A percentile compares a stretch with the other conserved stretches of the same genome.
Evolutionary conservation across 1,284 basidiomycete species (phyloP).

Genomic region (Sanguinoderma infundibulare): DNA sequence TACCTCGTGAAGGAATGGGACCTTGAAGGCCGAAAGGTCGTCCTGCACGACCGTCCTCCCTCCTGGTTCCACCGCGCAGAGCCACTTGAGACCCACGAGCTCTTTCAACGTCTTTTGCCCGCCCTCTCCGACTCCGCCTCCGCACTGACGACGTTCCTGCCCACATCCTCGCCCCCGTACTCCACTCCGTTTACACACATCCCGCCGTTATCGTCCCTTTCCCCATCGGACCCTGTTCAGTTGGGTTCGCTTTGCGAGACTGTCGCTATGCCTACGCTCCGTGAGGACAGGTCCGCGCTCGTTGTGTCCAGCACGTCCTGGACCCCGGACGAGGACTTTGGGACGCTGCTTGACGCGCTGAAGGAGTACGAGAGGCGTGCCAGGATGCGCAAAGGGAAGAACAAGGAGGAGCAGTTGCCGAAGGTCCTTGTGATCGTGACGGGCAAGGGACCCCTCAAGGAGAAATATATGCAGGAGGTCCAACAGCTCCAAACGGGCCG

Average conservation of each 20-base stretch:
- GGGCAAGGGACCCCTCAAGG: constrained; percentile 86
- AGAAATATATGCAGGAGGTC: constrained; percentile 73
- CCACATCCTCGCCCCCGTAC: constrained; percentile 49
- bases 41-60: constrained; percentile 90
- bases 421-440: constrained; percentile 87
- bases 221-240: constrained; percentile 16
- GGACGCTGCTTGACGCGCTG: constrained; percentile 79
- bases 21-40: constrained; percentile 73
- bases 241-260: constrained; percentile 15
- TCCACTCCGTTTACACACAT: constrained; percentile 66
- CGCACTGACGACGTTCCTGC: constrained; percentile 45
- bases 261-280: constrained; percentile 41
- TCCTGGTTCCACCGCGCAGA: constrained; percentile 76
- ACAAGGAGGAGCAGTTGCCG: constrained; percentile 52
- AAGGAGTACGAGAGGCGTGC: constrained; percentile 71
- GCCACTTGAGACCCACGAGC: constrained; percentile 74
- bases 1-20: constrained; percentile 77
- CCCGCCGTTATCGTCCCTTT: constrained; percentile 17
- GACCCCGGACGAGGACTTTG: constrained; percentile 98
- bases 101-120: constrained; percentile 58
- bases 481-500: constrained; percentile 51
- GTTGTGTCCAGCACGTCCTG: constrained; percentile 94
- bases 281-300: constrained; percentile 81
- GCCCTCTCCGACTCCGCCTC: constrained; percentile 35
- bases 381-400: constrained; percentile 34